Base-by-base conservation (phyloP, 768 basidiomycete genomes). In the Naganishia onofrii region DNA sequence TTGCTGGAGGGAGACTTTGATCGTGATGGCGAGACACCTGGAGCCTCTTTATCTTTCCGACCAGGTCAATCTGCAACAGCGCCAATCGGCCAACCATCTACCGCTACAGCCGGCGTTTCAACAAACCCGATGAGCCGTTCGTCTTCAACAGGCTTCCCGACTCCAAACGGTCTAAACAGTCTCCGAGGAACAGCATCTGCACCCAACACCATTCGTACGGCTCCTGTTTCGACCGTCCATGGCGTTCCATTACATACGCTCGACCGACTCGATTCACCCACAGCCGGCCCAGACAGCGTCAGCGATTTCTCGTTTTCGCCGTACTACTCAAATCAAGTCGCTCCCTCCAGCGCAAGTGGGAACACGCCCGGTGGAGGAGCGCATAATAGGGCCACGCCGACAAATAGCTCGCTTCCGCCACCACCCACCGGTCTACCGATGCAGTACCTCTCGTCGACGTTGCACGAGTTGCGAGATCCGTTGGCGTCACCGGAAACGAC, bases 1-100 rank as follows among this genome's bases (percentile, higher is more conserved):
- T 19, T 26, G 13, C 10, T 55, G n/a, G 53, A 44, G 3, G 34
- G 32, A 53, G 60, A 52, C 19, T 74, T 71, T 17, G 74, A 53
- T 8, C 57, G 54, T 10, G 53, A 63, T n/a, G 52, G 68, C 21
- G 54, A 55, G 72, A 36, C 52, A 60, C n/a, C 71, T 60, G 21
- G 70, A 72, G 21, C 65, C 70, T 15, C 28, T 51, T 42, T 69
- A 23, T 58, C 71, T n/a, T 23, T 65, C 38, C 28, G 46, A 34
- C 70, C 19, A 31, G 54, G 23, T 23, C 26, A 53, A 71, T 9
- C 48, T 3, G 68, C 52, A 7, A 67, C 74, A 10, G 26, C 58
- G 2, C 48, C 19, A 23, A 69, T 60, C 31, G 69, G 63, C 21
- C 31, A 76, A 74, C 53, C 57, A 71, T 13, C 48, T n/a, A 68